Base-by-base conservation (phyloP, 345 rosid species). In the Euphorbia peplus region DNA sequence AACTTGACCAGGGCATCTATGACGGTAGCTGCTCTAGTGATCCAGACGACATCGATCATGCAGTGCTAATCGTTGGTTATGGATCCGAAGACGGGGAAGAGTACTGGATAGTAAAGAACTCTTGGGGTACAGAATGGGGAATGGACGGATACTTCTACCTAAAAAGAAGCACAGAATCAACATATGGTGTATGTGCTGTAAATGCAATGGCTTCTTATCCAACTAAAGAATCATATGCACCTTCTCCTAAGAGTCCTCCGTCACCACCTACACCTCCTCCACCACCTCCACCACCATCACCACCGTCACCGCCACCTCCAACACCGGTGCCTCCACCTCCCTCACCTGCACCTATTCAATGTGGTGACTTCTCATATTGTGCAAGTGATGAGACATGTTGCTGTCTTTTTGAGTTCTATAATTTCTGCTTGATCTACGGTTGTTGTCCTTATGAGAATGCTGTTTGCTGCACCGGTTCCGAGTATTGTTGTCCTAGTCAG, bases 61-160 rank as follows among this genome's bases (percentile, higher is more conserved):
- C 95, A 0, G 89, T 85, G 47, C 51, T 90, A 69, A 78, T 90
- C 1, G 88, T 90, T 48, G 98, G 98, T 5, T 92, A 82, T 19
- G 97, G 87, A 18, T 82, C 97, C 1, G 86, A 90, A 78, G 72
- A 55, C 3, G 80, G 52, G 29, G 88, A 86, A 65, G 83, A 88
- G n/a, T 92, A 90, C 56, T 92, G 96, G 98, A 84, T 92, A 4
- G 91, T 83, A 72, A 90, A 82, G 70, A 90, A 92, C 64, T 92
- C 96, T 0, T 87, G 96, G 92, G 96, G 96, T 24, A 84, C 91
- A 13, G 79, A 72, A 7, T 89, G 96, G 96, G 96, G 96, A 12
- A 61, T 83, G 3, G 75, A 81, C 0, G 92, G 90, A 21, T 89
- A 87, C 46, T 79, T 89, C 52, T 79, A 83, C 54, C 13, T 89